Conservation (phyloP, 176 grass and related monocot genomes). For the Carex scoparia region DNA sequence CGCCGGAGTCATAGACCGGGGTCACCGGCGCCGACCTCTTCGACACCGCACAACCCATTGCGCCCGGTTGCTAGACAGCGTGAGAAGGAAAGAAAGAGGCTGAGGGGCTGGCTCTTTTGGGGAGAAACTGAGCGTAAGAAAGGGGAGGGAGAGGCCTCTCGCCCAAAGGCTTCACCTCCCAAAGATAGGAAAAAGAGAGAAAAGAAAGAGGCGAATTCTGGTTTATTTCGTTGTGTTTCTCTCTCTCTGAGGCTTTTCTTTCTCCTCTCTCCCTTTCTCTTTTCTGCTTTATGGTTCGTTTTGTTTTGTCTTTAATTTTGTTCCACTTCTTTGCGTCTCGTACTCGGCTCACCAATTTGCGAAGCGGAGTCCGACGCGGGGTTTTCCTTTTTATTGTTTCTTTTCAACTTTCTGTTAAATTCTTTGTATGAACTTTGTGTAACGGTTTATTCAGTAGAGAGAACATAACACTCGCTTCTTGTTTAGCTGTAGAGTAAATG, state of each 20-base stretch:
- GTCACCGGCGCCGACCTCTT: constrained; percentile 36
- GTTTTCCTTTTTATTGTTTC: not conserved
- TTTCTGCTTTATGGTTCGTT: constrained; percentile 6
- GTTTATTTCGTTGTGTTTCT: not conserved
- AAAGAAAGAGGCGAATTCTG: constrained; percentile 25
- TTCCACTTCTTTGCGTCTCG: not conserved
- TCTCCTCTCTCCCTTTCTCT: not conserved
- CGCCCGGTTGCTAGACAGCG: constrained; percentile 14
- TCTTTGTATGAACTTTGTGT: not conserved
- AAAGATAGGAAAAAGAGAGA: constrained; percentile 32
- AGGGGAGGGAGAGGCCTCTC: constrained; percentile 40
- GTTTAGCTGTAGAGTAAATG: not conserved
- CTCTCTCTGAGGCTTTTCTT: not conserved
- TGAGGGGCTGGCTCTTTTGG: not conserved
- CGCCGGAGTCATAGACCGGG: constrained; percentile 35
- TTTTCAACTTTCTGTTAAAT: not conserved
- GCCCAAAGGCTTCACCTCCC: constrained; percentile 28
- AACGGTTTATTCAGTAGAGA: not conserved
- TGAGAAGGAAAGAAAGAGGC: not conserved
- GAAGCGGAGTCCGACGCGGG: not conserved
- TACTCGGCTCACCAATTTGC: not conserved
- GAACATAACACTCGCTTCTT: not conserved
- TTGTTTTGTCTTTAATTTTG: not conserved
- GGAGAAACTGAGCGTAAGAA: constrained; percentile 32
- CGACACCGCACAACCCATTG: constrained; percentile 83